A percentile compares a stretch with the other conserved stretches of the same genome.
phyloP scores from a whole-genome alignment of 805 yeast genomes.

The Yamadazyma philogaea region DNA sequence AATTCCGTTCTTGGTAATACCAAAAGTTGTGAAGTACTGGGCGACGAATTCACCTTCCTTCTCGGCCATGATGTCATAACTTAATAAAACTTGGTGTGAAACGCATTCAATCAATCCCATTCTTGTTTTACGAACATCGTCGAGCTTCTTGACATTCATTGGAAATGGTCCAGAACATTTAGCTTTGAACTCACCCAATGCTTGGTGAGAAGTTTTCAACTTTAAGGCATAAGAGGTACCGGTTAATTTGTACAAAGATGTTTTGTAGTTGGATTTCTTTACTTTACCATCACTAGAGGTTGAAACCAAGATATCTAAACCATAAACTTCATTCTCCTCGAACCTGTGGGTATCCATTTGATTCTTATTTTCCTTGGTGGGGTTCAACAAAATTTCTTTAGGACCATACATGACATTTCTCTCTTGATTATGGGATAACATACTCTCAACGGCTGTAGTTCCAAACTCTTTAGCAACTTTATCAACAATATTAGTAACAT shows the following conservation, averaged over 20 bases:
- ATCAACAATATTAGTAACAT: constrained; percentile 64
- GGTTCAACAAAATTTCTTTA: constrained; percentile 74
- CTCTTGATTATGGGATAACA: constrained; percentile 70
- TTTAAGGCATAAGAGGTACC: constrained; percentile 66
- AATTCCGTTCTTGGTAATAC: constrained; percentile 68
- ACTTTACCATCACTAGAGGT: constrained; percentile 67
- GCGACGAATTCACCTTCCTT: constrained; percentile 65
- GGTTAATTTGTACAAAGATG: constrained; percentile 70
- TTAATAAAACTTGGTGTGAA: constrained; percentile 61
- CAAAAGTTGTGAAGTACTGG: constrained; percentile 73
- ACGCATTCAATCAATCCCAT: constrained; percentile 72
- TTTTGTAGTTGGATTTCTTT: constrained; percentile 53
- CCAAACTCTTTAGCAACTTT: constrained; percentile 59
- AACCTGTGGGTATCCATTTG: constrained; percentile 64
- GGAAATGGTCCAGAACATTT: constrained; percentile 64
- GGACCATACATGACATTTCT: constrained; percentile 68
- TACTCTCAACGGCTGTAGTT: constrained; percentile 65
- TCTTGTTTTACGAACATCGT: constrained; percentile 67
- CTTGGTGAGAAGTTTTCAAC: constrained; percentile 66
- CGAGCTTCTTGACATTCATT: constrained; percentile 60
- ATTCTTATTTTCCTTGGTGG: constrained; percentile 60
- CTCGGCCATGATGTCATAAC: constrained; percentile 67
- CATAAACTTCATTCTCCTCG: constrained; percentile 75
- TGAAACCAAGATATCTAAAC: constrained; percentile 67
- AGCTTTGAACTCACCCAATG: constrained; percentile 63